phyloP scores from a whole-genome alignment of 2,329 filamentous ascomycete species.

The Trichoderma sp. region DNA sequence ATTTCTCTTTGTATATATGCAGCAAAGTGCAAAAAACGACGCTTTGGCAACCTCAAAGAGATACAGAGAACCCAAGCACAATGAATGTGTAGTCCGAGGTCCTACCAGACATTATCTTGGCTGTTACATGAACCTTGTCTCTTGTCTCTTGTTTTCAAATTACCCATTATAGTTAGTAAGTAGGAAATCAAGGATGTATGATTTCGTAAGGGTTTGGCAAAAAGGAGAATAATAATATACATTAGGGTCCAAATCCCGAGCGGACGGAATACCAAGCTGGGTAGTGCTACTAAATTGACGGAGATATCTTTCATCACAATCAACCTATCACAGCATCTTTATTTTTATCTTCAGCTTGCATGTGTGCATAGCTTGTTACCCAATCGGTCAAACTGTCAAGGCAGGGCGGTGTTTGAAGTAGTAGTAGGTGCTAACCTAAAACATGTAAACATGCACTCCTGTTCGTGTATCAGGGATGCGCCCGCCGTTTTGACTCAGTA shows the following conservation, averaged over 20 bases:
- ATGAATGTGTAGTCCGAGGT: background rate
- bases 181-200: background rate
- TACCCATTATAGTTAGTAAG: background rate
- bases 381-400: background rate
- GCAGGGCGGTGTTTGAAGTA: background rate
- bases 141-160: background rate
- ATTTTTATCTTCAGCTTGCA: background rate
- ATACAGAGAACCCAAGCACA: background rate
- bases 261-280: background rate
- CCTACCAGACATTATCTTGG: background rate
- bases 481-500: background rate
- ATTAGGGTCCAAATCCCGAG: background rate
- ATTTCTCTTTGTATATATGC: background rate
- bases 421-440: background rate
- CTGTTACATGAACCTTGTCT: background rate
- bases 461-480: constrained; percentile 13
- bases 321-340: background rate
- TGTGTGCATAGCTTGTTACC: background rate
- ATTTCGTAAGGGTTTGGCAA: background rate
- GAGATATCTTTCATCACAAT: background rate
- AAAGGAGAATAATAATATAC: background rate
- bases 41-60: background rate
- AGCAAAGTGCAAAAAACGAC: background rate
- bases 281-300: background rate
- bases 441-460: background rate